phyloP scores from a whole-genome alignment of 2,329 filamentous ascomycete genomes.

The Fusarium sp. region DNA sequence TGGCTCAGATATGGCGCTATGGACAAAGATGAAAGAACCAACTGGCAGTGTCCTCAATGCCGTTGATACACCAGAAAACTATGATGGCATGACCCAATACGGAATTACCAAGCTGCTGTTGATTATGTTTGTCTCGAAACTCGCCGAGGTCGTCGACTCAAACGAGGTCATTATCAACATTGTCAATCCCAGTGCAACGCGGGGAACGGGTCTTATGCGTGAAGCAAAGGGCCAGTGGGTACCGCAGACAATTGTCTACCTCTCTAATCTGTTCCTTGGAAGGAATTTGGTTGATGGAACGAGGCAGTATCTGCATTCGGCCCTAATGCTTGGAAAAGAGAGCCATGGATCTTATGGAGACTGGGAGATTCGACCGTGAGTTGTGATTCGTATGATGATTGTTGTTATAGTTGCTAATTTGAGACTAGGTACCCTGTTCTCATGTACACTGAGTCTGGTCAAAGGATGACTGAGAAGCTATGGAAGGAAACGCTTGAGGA shows the following conservation, averaged over 20 bases:
- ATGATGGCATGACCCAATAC: conserved; percentile 8
- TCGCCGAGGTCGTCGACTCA: neutral
- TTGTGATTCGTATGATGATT: neutral
- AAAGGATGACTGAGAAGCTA: conserved; percentile 11
- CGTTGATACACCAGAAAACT: neutral
- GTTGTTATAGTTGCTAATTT: neutral
- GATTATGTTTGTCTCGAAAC: conserved; percentile 13
- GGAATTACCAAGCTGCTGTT: neutral
- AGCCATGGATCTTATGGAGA: conserved; percentile 17
- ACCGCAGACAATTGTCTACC: neutral
- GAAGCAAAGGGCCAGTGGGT: neutral
- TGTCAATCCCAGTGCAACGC: neutral
- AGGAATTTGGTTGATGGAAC: neutral
- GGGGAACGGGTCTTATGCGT: neutral
- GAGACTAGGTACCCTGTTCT: conserved; percentile 3
- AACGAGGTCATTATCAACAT: conserved; percentile 9
- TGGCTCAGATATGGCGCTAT: conserved; percentile 47
- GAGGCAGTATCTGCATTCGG: conserved; percentile 5
- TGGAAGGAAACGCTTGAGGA: conserved; percentile 11
- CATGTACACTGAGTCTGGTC: conserved; percentile 12
- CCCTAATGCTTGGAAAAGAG: conserved; percentile 19
- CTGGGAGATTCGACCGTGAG: conserved; percentile 13
- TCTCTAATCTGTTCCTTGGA: neutral
- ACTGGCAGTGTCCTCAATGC: neutral
- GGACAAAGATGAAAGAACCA: conserved; percentile 35